Percentiles rank a stretch among this genome's conserved stretches.
These are phyloP conservation scores for Pleurotus tuoliensis DNA, from an alignment of 768 basidiomycete species.

Conservation along the genomic window DNA sequence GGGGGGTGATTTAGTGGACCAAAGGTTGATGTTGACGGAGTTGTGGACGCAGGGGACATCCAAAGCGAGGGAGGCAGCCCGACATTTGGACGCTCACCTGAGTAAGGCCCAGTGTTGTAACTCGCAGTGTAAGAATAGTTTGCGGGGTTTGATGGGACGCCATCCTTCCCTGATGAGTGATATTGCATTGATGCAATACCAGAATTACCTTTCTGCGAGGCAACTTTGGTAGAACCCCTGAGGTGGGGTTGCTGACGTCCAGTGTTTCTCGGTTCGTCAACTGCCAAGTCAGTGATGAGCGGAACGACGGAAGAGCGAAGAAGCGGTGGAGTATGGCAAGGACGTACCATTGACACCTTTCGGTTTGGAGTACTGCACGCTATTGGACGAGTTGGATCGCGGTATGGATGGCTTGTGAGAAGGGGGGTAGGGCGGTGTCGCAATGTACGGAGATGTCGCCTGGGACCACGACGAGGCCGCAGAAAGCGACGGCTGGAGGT, in stretches of 20 bases:
- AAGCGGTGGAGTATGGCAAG: background rate
- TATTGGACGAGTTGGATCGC: constrained; percentile 1
- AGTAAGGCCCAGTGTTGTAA: constrained; percentile 18
- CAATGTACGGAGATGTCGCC: constrained; percentile 1
- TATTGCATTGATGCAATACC: constrained; percentile 5
- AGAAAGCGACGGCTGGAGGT: constrained; percentile 15
- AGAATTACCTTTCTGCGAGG: background rate
- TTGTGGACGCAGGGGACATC: constrained; percentile 71
- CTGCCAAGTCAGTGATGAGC: constrained; percentile 1
- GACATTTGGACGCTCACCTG: constrained; percentile 47
- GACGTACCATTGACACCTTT: constrained; percentile 3
- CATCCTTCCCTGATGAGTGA: constrained; percentile 13
- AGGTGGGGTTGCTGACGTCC: constrained; percentile 3
- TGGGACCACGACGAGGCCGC: constrained; percentile 11
- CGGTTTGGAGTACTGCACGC: constrained; percentile 4
- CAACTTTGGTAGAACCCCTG: background rate
- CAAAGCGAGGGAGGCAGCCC: constrained; percentile 74
- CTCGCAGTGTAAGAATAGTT: background rate
- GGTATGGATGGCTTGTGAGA: constrained; percentile 2
- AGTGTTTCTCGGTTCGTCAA: constrained; percentile 9
- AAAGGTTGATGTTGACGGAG: constrained; percentile 31
- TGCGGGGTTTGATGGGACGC: constrained; percentile 5
- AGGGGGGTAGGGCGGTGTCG: constrained; percentile 13
- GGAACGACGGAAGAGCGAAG: background rate
- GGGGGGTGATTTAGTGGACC: constrained; percentile 32